phyloP scores from a whole-genome alignment of 768 basidiomycete species.

The Leucocoprinus birnbaumii region DNA sequence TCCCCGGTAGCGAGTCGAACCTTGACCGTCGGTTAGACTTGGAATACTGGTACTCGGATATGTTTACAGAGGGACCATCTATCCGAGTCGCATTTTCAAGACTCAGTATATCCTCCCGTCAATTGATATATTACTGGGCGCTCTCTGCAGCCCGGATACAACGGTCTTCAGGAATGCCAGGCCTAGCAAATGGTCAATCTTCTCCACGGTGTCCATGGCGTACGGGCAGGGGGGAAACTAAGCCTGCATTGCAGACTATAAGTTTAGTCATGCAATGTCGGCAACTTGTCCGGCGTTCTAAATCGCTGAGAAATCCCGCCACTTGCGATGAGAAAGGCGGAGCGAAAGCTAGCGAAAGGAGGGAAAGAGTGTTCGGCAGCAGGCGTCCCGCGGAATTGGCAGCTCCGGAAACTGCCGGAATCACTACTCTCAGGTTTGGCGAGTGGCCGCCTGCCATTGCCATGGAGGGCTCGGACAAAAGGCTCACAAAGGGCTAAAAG shows the following conservation, averaged over 20 bases:
- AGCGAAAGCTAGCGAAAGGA: background rate
- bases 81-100: too few species aligned
- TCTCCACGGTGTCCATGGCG: background rate
- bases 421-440: background rate
- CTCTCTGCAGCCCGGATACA: background rate
- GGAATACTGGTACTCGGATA: too few species aligned
- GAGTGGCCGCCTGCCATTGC: background rate
- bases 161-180: too few species aligned
- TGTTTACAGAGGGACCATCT: too few species aligned
- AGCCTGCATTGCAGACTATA: background rate
- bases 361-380: background rate
- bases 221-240: background rate
- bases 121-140: background rate
- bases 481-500: background rate
- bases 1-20: too few species aligned
- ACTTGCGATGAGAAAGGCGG: background rate
- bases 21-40: too few species aligned
- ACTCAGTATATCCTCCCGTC: too few species aligned
- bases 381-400: constrained; percentile 6
- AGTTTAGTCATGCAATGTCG: background rate
- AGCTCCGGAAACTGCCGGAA: background rate
- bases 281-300: background rate
- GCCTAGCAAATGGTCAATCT: background rate
- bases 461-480: constrained; percentile 8
- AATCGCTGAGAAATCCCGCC: too few species aligned